These are phyloP conservation scores for Fusarium virguliforme DNA, from an alignment of 2,329 filamentous ascomycete genomes.

Conservation along the genomic window DNA sequence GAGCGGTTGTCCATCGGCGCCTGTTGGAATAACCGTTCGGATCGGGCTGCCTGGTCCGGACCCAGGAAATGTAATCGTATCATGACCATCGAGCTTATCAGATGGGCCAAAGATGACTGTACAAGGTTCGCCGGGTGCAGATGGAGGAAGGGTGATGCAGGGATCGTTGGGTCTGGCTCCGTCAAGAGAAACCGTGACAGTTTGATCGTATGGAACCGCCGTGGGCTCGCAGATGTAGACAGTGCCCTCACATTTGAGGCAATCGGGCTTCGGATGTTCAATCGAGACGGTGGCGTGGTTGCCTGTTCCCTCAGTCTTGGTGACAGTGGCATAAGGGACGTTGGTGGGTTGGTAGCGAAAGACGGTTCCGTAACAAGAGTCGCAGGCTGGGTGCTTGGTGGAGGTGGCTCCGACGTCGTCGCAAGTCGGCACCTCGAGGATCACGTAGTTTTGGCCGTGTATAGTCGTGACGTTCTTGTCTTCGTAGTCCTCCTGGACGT, in stretches of 20 bases:
- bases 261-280: constrained; percentile 38
- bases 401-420: constrained; percentile 38
- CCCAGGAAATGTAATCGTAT: neutral
- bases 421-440: constrained; percentile 47
- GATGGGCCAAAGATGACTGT: neutral
- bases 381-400: constrained; percentile 43
- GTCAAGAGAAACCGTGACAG: constrained; percentile 6
- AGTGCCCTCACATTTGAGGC: constrained; percentile 45
- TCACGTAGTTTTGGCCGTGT: constrained; percentile 29
- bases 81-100: neutral
- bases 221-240: constrained; percentile 50
- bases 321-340: constrained; percentile 47
- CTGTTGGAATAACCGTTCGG: neutral
- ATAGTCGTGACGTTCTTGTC: neutral
- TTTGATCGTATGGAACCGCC: neutral
- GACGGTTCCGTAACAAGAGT: constrained; percentile 48
- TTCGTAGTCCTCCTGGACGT: neutral
- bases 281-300: constrained; percentile 43
- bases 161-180: constrained; percentile 9
- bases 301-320: constrained; percentile 25
- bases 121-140: neutral
- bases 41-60: neutral
- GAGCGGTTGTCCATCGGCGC: neutral
- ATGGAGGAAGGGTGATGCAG: constrained; percentile 1
- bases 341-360: constrained; percentile 49